Evolutionary conservation across 192 early-diverging fungal genomes (phyloP).

Genomic region (Coemansia nantahalensis): DNA sequence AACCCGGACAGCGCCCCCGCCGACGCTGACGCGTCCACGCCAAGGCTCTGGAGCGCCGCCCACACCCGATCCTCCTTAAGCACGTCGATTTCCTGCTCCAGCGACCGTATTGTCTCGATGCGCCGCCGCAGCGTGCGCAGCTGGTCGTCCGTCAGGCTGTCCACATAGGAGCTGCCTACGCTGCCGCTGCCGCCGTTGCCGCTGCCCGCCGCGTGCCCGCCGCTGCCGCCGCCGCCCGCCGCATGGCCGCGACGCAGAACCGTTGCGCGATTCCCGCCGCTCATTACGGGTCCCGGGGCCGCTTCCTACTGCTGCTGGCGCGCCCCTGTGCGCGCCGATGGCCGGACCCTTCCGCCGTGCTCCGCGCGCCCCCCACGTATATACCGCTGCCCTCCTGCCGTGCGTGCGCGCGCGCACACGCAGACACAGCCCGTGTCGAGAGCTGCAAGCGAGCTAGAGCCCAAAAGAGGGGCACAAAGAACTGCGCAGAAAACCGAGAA

Average conservation of each 20-base stretch:
- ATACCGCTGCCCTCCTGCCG: too few relatives aligned
- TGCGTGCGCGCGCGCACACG: too few relatives aligned
- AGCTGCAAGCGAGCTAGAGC: too few relatives aligned
- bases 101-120: constrained; percentile 27
- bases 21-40: constrained; percentile 14
- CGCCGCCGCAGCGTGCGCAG: constrained; percentile 39
- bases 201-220: neutral
- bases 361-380: too few relatives aligned
- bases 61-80: constrained; percentile 26
- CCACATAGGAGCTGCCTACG: constrained; percentile 11
- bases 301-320: too few relatives aligned
- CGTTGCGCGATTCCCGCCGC: constrained; percentile 27
- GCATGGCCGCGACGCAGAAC: constrained; percentile 26
- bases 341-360: too few relatives aligned
- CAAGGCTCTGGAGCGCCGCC: constrained; percentile 12
- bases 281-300: neutral
- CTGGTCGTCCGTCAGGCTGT: constrained; percentile 44
- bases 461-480: too few relatives aligned
- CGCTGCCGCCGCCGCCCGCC: constrained; percentile 10
- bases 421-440: too few relatives aligned
- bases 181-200: constrained; percentile 4
- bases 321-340: too few relatives aligned
- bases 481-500: too few relatives aligned
- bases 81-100: constrained; percentile 42
- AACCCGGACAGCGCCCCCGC: constrained; percentile 32